phyloP scores from a whole-genome alignment of 345 rosid genomes.

The Citrus unshiu region DNA sequence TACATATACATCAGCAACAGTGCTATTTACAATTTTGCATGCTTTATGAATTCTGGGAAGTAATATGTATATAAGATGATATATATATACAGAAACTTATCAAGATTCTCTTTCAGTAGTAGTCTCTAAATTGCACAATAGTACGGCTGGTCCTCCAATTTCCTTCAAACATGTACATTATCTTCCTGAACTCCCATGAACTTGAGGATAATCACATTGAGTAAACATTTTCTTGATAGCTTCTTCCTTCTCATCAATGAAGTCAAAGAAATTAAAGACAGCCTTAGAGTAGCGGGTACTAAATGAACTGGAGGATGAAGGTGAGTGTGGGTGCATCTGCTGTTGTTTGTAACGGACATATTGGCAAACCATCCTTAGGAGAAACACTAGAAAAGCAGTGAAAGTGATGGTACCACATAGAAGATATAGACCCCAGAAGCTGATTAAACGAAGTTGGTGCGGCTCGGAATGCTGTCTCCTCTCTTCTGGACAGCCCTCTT shows the following conservation, averaged over 20 bases:
- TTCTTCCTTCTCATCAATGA: constrained; percentile 84
- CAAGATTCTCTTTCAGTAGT: neutral
- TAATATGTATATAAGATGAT: neutral
- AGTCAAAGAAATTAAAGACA: constrained; percentile 51
- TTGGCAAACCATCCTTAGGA: constrained; percentile 46
- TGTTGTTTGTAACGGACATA: constrained; percentile 48
- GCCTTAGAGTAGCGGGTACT: constrained; percentile 29
- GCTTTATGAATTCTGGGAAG: neutral
- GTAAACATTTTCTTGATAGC: constrained; percentile 60
- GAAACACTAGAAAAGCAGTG: constrained; percentile 44
- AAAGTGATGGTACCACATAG: constrained; percentile 45
- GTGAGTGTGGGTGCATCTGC: constrained; percentile 22
- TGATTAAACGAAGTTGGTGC: constrained; percentile 54
- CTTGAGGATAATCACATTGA: constrained; percentile 34
- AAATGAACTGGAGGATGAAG: constrained; percentile 24
- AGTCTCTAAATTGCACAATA: neutral
- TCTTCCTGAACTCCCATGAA: constrained; percentile 22
- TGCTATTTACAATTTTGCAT: constrained; percentile 1
- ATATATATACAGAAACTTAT: neutral
- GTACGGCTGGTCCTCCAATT: neutral
- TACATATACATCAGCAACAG: neutral
- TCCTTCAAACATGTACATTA: neutral
- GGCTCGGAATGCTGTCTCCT: constrained; percentile 26
- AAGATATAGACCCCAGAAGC: constrained; percentile 86
- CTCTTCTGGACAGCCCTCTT: constrained; percentile 41